Evolutionary conservation across 768 basidiomycete species (phyloP).

Genomic region (Leucocoprinus birnbaumii): DNA sequence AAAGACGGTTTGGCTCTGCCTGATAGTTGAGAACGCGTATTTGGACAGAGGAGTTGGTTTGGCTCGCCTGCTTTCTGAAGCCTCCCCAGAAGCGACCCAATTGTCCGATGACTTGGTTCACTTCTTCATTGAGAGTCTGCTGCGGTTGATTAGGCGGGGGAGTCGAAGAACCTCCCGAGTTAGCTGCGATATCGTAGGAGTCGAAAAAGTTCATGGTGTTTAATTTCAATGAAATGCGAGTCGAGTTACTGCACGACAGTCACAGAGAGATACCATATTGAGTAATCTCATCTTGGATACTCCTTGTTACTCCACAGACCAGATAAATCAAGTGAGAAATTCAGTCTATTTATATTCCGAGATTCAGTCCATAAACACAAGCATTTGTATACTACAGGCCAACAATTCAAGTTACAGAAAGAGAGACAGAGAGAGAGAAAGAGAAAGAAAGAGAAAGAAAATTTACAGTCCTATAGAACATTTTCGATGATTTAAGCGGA

Average conservation of each 20-base stretch:
- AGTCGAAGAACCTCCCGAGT: slow-evolving; percentile 37
- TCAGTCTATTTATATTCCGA: background rate
- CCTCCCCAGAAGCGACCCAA: slow-evolving; percentile 88
- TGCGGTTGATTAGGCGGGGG: slow-evolving; percentile 26
- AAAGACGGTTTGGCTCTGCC: slow-evolving; percentile 66
- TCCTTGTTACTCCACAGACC: background rate
- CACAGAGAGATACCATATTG: background rate
- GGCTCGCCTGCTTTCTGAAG: slow-evolving; percentile 79
- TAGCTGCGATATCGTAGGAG: slow-evolving; percentile 55
- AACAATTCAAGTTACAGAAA: too few relatives aligned
- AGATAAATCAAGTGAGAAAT: background rate
- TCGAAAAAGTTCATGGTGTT: slow-evolving; percentile 71
- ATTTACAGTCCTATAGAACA: background rate
- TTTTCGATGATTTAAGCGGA: too few relatives aligned
- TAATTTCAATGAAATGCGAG: background rate
- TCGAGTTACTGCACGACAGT: too few relatives aligned
- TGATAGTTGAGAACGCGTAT: background rate
- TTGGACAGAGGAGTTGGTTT: background rate
- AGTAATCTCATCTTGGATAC: too few relatives aligned
- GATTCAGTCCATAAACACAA: background rate
- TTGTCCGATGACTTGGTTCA: slow-evolving; percentile 85
- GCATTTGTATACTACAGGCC: background rate
- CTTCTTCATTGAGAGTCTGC: slow-evolving; percentile 77
- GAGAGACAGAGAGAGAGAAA: background rate
- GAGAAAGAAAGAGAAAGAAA: background rate